Base-by-base conservation (phyloP, 495 filamentous ascomycete species). In the Tuber microsphaerosporum region DNA sequence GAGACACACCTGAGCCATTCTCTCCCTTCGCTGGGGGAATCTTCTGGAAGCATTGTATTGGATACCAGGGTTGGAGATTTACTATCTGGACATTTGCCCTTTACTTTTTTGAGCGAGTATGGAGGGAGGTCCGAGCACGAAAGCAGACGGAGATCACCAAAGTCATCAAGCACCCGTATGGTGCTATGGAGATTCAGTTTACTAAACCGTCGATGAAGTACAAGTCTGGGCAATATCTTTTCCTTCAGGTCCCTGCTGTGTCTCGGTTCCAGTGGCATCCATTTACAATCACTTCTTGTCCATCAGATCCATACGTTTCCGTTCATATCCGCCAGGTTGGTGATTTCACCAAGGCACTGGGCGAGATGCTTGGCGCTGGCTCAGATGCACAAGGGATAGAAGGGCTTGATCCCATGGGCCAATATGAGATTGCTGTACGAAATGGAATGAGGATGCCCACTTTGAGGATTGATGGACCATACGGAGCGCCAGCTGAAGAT, bases 231-330 rank as follows among this genome's bases (percentile, higher is more conserved):
- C 95, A 99, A 84, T 99, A 94, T 93, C 89, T 98, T 31, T 97
- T 98, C 86, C 86, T 99, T 73, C 94, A 98, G 84, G 89, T 97
- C 16, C 95, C 95, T 2, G 89, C 92, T 8, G 90, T 99, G 61
- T 96, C 92, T 73, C 88, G 86, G 75, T 90, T 91, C 77, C 94
- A 99, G 86, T 99, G 95, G 95, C 95, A 99, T 85, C 95, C 95
- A 22, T 99, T 98, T 84, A 99, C 95, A 83, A 99, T 99, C 85
- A 99, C 95, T 17, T 98, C 96, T 71, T 98, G 96, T 84, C 95
- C 96, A 39, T 93, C 92, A 81, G 95, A 99, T 79, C 90, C 92
- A 3, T 97, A 99, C 84, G 88, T 98, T 81, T 95, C 92, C 72
- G 88, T 99, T 37, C 95, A 99, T 83, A 90, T 99, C 75, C 92